Evolutionary conservation across 2,329 filamentous ascomycete species (phyloP), one percentile per base, ranked within the genome.

Genomic region (Orbilia brochopaga): DNA sequence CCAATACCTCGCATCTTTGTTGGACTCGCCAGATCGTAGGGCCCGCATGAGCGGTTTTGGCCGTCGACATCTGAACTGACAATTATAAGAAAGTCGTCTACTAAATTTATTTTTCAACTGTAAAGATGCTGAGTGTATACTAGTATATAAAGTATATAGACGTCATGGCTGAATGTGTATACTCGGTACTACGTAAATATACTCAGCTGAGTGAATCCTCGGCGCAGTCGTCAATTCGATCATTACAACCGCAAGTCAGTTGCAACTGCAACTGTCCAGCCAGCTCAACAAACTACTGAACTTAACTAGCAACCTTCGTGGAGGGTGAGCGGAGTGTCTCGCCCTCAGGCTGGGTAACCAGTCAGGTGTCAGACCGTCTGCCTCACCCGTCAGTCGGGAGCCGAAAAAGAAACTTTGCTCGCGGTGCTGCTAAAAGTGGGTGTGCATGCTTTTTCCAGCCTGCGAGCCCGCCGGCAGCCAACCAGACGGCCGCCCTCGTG

Each of bases 321-420:
- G 51, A 60, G 67, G 54, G 67, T 65, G 67, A 72, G 67, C 55
- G 60, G 67, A 72, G 67, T 72, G 67, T 72, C 67, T 72, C 42
- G 67, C 67, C 67, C 67, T 72, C 60, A 60, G 55, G 55, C 60
- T 72, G 67, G 67, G 67, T 72, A 72, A 72, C 67, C 67, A 72
- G 67, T 72, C 67, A 72, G 60, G 60, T 72, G 67, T 72, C 67
- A 72, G 67, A 42, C 67, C 67, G 67, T 72, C 67, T 72, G 67
- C 67, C 67, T 72, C 67, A 72, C 67, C 67, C 67, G 67, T 57
- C 67, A 65, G 60, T 72, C 60, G 67, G 67, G 32, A 65, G 67
- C 55, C n/a, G 54, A 72, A 72, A 60, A 72, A 72, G 67, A 65
- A 72, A 72, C 55, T 23, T 8, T 10, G 11, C 19, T 13, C 8